Evolutionary conservation across 306 rosid genomes (phyloP).

Genomic region (Arachis hypogaea): DNA sequence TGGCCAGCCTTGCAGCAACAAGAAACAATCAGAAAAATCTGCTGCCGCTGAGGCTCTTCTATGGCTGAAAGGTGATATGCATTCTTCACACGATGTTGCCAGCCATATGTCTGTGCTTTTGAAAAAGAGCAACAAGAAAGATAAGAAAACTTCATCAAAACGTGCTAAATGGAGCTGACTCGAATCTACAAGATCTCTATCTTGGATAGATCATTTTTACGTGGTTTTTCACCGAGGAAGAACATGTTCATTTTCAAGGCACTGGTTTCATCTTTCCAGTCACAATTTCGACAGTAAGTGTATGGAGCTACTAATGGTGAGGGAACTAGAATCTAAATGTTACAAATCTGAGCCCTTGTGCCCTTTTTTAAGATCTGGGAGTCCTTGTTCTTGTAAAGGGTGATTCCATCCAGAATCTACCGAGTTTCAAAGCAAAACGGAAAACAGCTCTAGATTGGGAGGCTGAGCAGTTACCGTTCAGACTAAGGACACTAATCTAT

Average conservation of each 20-base stretch:
- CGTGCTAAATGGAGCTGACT: constrained; percentile 61
- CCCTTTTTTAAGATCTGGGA: no score
- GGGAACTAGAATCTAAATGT: constrained; percentile 41
- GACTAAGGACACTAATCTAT: no score
- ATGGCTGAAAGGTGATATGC: constrained; percentile 81
- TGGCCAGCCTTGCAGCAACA: constrained; percentile 70
- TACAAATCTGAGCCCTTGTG: constrained; percentile 33
- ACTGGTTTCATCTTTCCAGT: constrained; percentile 38
- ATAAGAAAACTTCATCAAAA: constrained; percentile 39
- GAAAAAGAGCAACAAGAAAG: constrained; percentile 62
- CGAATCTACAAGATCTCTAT: constrained; percentile 19
- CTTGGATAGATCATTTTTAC: constrained; percentile 24
- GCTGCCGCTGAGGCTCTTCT: constrained; percentile 90
- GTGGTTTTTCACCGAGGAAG: constrained; percentile 27
- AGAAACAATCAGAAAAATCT: constrained; percentile 81
- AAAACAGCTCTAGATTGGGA: constrained; percentile 19
- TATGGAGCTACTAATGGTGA: constrained; percentile 26
- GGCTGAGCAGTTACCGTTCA: constrained; percentile 39
- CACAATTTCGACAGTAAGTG: constrained; percentile 29
- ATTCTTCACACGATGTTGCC: constrained; percentile 49
- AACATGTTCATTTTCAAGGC: constrained; percentile 26
- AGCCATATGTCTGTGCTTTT: constrained; percentile 67
- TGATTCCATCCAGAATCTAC: constrained; percentile 29
- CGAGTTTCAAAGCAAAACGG: constrained; percentile 24
- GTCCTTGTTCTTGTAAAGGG: constrained; percentile 36